Percentiles rank a stretch among this genome's conserved stretches.
These are phyloP conservation scores for Gossypium gossypioides DNA, from an alignment of 441 rosid species.

Conservation along the genomic window DNA sequence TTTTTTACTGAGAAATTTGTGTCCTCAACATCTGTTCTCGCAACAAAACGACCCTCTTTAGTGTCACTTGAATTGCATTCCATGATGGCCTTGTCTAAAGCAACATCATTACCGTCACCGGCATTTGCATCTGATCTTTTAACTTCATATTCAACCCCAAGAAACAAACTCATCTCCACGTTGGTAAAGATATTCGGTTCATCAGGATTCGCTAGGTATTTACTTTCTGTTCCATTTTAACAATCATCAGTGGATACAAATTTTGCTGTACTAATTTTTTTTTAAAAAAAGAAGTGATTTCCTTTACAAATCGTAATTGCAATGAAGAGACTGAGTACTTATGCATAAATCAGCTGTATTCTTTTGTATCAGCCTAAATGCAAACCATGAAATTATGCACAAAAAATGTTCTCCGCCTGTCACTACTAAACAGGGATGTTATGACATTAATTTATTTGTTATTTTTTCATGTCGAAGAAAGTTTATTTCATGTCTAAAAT, in stretches of 20 bases:
- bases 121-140: conserved; percentile 11
- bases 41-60: neutral
- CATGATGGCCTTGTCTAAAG: neutral
- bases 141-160: conserved; percentile 5
- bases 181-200: conserved; percentile 5
- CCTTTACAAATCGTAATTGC: neutral
- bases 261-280: neutral
- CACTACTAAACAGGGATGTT: too few relatives aligned
- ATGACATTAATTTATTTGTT: too few relatives aligned
- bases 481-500: conserved; percentile 1
- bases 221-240: conserved; percentile 11
- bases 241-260: neutral
- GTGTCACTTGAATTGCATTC: neutral
- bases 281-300: neutral
- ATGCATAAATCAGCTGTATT: neutral
- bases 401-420: too few relatives aligned
- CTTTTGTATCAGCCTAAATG: neutral
- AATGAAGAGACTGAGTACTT: neutral
- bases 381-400: neutral
- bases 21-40: neutral
- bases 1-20: neutral
- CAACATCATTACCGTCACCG: neutral
- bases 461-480: too few relatives aligned
- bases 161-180: conserved; percentile 10
- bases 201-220: conserved; percentile 6